Evolutionary conservation across 768 basidiomycete species (phyloP).

Genomic region (Suillus occidentalis): DNA sequence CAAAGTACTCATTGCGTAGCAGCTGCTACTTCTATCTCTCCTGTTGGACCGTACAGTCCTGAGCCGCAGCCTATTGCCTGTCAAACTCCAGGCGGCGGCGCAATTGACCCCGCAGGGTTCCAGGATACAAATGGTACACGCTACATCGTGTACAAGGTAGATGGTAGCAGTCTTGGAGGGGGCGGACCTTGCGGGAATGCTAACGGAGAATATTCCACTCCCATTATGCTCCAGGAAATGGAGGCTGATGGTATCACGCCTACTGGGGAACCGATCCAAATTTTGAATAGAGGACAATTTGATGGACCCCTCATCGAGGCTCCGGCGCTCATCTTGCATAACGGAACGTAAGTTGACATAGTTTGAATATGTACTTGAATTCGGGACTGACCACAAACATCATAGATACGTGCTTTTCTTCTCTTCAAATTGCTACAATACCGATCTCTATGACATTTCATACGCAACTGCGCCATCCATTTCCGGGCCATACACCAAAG

Average conservation of each 20-base stretch:
- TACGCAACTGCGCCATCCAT: conserved; percentile 31
- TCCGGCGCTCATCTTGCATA: conserved; percentile 22
- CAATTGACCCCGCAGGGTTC: conserved; percentile 30
- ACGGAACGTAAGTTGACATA: conserved; percentile 14
- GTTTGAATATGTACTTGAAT: neutral
- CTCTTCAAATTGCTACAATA: conserved; percentile 30
- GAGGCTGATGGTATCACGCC: conserved; percentile 26
- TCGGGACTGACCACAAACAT: neutral
- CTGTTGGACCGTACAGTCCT: conserved; percentile 29
- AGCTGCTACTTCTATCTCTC: conserved; percentile 26
- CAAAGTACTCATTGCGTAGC: conserved; percentile 26
- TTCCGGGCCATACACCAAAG: conserved; percentile 33
- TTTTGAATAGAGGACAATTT: conserved; percentile 23
- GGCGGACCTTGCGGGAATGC: conserved; percentile 26
- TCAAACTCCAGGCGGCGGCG: conserved; percentile 24
- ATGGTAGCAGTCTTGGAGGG: conserved; percentile 26
- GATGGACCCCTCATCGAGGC: conserved; percentile 35
- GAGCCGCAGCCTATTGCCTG: conserved; percentile 23
- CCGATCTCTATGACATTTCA: conserved; percentile 26
- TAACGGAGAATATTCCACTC: conserved; percentile 24
- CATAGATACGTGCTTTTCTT: conserved; percentile 29
- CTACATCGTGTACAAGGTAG: conserved; percentile 31
- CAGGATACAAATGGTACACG: conserved; percentile 24
- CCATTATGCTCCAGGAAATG: conserved; percentile 30
- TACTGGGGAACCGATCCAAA: conserved; percentile 21